These are phyloP conservation scores for Chamaenerion angustifolium DNA, from an alignment of 345 rosid species.

Conservation along the genomic window DNA sequence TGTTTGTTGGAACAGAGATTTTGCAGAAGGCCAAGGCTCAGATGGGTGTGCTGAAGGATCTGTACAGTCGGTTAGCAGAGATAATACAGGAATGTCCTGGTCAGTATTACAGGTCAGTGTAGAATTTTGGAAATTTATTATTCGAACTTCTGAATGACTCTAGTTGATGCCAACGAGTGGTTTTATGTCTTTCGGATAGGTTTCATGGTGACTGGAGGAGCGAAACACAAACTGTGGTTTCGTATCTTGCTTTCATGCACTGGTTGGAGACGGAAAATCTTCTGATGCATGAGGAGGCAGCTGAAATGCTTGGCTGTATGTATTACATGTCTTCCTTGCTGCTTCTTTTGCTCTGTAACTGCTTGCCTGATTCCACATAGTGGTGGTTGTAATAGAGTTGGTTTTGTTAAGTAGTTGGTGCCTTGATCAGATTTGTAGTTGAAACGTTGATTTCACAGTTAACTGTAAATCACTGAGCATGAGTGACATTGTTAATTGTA, in stretches of 20 bases:
- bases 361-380: too few relatives aligned
- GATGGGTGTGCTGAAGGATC: constrained; percentile 40
- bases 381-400: too few relatives aligned
- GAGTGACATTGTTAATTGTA: too few relatives aligned
- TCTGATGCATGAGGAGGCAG: constrained; percentile 60
- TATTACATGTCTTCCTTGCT: neutral
- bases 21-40: constrained; percentile 51
- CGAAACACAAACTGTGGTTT: constrained; percentile 83
- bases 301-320: constrained; percentile 79
- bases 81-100: constrained; percentile 48
- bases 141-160: constrained; percentile 1
- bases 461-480: too few relatives aligned
- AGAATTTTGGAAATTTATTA: neutral
- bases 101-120: constrained; percentile 59
- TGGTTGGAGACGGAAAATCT: constrained; percentile 84
- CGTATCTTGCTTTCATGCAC: constrained; percentile 74
- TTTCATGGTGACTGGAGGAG: constrained; percentile 94
- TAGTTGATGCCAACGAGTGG: constrained; percentile 5
- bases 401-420: too few relatives aligned
- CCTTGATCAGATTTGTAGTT: too few relatives aligned
- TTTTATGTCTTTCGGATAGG: constrained; percentile 23
- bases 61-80: constrained; percentile 43
- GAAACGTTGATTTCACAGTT: too few relatives aligned
- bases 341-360: neutral
- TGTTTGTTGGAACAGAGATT: constrained; percentile 31